Conservation (phyloP, 2,329 filamentous ascomycete genomes). For the Cytospora schulzeri region DNA sequence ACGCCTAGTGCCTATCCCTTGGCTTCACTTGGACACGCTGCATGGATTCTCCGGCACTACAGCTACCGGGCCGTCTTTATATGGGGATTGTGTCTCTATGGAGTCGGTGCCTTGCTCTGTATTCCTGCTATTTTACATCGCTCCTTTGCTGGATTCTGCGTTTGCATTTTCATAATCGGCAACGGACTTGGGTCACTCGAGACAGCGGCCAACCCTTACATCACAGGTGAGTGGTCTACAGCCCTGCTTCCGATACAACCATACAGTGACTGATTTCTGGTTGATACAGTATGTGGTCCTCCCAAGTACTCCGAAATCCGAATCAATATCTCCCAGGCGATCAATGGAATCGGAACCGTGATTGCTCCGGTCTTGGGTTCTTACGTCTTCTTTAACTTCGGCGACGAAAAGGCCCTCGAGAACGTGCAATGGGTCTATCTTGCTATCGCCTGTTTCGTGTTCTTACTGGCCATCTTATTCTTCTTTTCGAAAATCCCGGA, state of each 20-base stretch:
- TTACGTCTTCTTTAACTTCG: constrained; percentile 71
- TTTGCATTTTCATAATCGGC: constrained; percentile 72
- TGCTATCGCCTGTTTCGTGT: constrained; percentile 72
- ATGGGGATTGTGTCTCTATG: constrained; percentile 68
- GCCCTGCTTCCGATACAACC: accelerated
- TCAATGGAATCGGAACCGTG: constrained; percentile 75
- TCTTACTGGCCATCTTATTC: constrained; percentile 66
- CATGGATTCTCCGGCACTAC: constrained; percentile 66
- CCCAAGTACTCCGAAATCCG: constrained; percentile 72
- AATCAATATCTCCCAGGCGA: constrained; percentile 75
- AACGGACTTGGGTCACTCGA: constrained; percentile 74
- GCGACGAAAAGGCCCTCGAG: constrained; percentile 57
- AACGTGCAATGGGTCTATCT: constrained; percentile 80
- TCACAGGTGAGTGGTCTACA: constrained; percentile 49
- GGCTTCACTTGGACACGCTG: constrained; percentile 66
- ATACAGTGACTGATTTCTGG: neutral
- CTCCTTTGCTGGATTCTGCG: constrained; percentile 75
- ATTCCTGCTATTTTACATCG: constrained; percentile 60
- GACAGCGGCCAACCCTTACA: constrained; percentile 76
- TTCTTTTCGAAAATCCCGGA: constrained; percentile 70
- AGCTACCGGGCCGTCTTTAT: constrained; percentile 69
- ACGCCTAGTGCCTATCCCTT: constrained; percentile 63
- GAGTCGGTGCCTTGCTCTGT: constrained; percentile 58
- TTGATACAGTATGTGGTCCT: constrained; percentile 51
- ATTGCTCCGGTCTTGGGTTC: constrained; percentile 73